Conservation (phyloP, 2,329 filamentous ascomycete genomes). For the Fusarium incarnatum region DNA sequence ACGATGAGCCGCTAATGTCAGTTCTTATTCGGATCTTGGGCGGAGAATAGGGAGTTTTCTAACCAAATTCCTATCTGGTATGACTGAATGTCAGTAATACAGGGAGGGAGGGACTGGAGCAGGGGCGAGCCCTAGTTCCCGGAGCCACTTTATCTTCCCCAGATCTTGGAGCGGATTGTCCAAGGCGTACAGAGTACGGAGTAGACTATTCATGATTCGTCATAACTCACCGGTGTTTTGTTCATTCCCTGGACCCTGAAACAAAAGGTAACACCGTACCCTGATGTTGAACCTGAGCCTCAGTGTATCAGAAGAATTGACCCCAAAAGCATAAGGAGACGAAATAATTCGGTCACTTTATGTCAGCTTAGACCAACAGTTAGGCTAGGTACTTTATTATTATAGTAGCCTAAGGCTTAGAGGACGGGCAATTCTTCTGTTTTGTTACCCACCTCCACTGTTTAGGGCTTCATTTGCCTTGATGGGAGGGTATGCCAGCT, state of each 20-base stretch:
- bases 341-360: neutral
- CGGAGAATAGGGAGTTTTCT: neutral
- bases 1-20: neutral
- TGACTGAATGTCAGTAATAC: neutral
- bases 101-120: neutral
- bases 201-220: conserved; percentile 14
- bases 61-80: neutral
- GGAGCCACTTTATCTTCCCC: conserved; percentile 17
- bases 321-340: neutral
- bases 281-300: conserved; percentile 9
- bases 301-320: neutral
- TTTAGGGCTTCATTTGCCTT: conserved; percentile 17
- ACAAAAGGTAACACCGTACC: conserved; percentile 4
- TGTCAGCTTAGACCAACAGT: neutral
- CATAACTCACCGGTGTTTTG: conserved; percentile 13
- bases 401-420: neutral
- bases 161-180: conserved; percentile 10
- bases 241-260: neutral
- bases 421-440: neutral
- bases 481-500: conserved; percentile 7
- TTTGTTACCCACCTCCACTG: neutral
- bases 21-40: neutral
- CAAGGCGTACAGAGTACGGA: no score
- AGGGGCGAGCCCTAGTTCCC: conserved; percentile 10
- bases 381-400: neutral